Evolutionary conservation across 768 basidiomycete genomes (phyloP), one percentile per base, ranked within the genome.

Genomic region (Lentinula raphanica): DNA sequence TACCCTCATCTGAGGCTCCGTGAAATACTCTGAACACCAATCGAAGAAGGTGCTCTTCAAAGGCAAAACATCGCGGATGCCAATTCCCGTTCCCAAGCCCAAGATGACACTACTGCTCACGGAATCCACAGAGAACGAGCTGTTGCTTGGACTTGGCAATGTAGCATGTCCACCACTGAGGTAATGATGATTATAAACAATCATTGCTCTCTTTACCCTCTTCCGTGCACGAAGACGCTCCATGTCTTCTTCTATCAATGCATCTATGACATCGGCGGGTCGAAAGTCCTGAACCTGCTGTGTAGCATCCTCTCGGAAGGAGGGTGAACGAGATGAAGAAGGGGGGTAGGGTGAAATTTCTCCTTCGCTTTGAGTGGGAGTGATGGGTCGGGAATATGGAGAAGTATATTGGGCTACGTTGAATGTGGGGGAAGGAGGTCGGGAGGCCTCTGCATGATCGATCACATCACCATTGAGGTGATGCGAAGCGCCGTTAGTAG

Each of bases 1-100:
- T 68, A 96, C 94, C 79, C 93, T 87, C 96, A 99, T 98, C 71
- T 99, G 97, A 3, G 96, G 94, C 69, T 98, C 95, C 61, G 90
- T 94, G 76, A 98, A 99, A 69, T 98, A 98, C 68, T 98, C 95
- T 66, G 85, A 83, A 59, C 94, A 94, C 92, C 94, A 98, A 67
- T 98, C 96, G 67, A 88, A 99, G 74, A 92, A 96, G 8, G 83
- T 79, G 67, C 93, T 95, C 72, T 92, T 93, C 65, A 99, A 71
- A 0, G 97, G 97, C 61, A 98, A 70, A 2, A 89, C 83, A 69
- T 96, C 90, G 58, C 89, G 81, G 57, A 94, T 87, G 8, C 89
- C 89, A 9, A 82, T 76, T 23, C 91, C 90, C 9, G 91, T 92
- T 3, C 90, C 90, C 28, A 92, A 70, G 3, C 90, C 90, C 23